A percentile compares a stretch with the other conserved stretches of the same genome.
phyloP scores from a whole-genome alignment of 768 basidiomycete genomes.

The Amylocystis lapponica region DNA sequence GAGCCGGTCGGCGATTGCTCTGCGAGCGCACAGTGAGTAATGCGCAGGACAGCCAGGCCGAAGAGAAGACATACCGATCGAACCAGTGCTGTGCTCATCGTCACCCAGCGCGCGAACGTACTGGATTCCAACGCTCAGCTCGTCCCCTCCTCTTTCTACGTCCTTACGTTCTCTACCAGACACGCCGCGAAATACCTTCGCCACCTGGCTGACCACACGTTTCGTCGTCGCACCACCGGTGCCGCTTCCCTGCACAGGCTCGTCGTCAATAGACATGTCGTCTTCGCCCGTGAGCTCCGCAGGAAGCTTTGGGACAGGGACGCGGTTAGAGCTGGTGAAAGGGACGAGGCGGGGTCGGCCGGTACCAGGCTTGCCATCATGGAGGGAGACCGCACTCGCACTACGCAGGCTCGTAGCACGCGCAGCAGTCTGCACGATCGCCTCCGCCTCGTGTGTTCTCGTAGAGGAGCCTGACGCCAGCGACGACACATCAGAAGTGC shows the following conservation, averaged over 20 bases:
- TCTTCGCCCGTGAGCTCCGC: constrained; percentile 15
- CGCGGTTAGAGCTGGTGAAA: constrained; percentile 62
- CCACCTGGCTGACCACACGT: constrained; percentile 58
- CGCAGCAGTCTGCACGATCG: constrained; percentile 40
- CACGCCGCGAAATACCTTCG: constrained; percentile 44
- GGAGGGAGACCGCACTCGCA: constrained; percentile 35
- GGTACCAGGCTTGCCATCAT: constrained; percentile 2
- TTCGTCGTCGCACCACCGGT: constrained; percentile 26
- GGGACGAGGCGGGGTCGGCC: constrained; percentile 59
- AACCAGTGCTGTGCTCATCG: constrained; percentile 27
- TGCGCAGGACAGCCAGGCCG: no score
- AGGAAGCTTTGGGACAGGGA: constrained; percentile 51
- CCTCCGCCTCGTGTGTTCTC: constrained; percentile 36
- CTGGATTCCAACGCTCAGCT: constrained; percentile 61
- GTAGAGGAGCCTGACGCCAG: constrained; percentile 28
- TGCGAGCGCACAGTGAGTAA: constrained; percentile 15
- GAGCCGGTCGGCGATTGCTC: constrained; percentile 37
- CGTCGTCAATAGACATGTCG: not conserved
- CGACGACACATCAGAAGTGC: constrained; percentile 21
- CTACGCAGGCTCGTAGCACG: constrained; percentile 53
- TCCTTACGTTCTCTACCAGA: constrained; percentile 16
- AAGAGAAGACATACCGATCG: constrained; percentile 23
- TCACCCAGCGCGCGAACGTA: constrained; percentile 68
- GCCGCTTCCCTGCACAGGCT: constrained; percentile 6
- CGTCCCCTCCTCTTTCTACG: constrained; percentile 46